Evolutionary conservation across 768 basidiomycete genomes (phyloP), one percentile per base, ranked within the genome.

Genomic region (Mrakia frigida): DNA sequence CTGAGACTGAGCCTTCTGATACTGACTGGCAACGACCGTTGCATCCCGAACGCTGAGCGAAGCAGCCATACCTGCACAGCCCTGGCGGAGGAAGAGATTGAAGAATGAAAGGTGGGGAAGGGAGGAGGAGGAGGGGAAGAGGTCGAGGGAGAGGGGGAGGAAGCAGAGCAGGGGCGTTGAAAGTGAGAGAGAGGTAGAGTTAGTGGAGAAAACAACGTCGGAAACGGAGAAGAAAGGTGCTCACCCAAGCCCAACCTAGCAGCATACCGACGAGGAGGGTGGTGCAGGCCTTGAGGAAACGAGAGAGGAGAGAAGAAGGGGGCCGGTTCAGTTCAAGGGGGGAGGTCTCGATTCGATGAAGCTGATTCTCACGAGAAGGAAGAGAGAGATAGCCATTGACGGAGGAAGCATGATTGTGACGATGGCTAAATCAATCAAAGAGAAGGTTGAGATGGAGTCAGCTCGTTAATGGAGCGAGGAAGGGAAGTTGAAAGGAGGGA

Each of bases 171-270:
- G n/a, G n/a, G n/a, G n/a, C n/a, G n/a, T n/a, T n/a, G n/a, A n/a
- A n/a, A n/a, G n/a, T n/a, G n/a, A n/a, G n/a, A n/a, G n/a, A n/a
- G n/a, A n/a, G n/a, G n/a, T n/a, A n/a, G n/a, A n/a, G n/a, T n/a
- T n/a, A n/a, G n/a, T n/a, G n/a, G n/a, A n/a, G n/a, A n/a, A n/a
- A n/a, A n/a, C n/a, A n/a, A n/a, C n/a, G n/a, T n/a, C n/a, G n/a
- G n/a, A n/a, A n/a, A n/a, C n/a, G n/a, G n/a, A n/a, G n/a, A n/a
- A n/a, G n/a, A n/a, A n/a, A n/a, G n/a, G n/a, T n/a, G n/a, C n/a
- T n/a, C n/a, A n/a, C n/a, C 78, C 87, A 84, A 0, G 85, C 88
- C 88, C 88, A 89, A 18, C 88, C 88, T 1, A 87, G 59, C 3
- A 84, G 82, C 63, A 87, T 79, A 0, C 88, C 88, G 10, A 88